These are phyloP conservation scores for Mycoemilia scoparia DNA, from an alignment of 192 early-diverging fungal species.

Conservation along the genomic window DNA sequence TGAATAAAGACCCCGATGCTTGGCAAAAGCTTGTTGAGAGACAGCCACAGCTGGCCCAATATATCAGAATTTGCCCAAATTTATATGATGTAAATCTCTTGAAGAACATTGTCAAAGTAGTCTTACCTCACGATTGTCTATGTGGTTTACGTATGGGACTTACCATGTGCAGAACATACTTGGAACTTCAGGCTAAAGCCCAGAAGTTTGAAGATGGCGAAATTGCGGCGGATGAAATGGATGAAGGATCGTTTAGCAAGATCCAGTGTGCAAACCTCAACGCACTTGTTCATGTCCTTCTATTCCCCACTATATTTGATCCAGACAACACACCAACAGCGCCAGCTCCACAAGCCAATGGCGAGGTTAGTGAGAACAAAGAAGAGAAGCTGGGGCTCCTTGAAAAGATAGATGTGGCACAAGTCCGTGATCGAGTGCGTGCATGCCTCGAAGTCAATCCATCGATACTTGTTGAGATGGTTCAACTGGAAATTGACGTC, in stretches of 20 bases:
- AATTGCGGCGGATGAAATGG: slow-evolving; percentile 1
- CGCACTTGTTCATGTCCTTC: slow-evolving; percentile 33
- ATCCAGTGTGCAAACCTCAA: slow-evolving; percentile 18
- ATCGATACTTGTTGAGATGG: slow-evolving; percentile 24
- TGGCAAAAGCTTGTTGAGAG: slow-evolving; percentile 19
- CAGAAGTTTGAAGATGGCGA: too few relatives aligned
- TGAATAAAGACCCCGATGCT: slow-evolving; percentile 3
- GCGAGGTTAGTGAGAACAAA: neutral
- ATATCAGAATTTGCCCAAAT: slow-evolving; percentile 10
- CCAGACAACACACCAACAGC: slow-evolving; percentile 11
- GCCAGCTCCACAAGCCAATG: neutral
- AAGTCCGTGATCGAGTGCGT: slow-evolving; percentile 16
- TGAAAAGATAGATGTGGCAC: slow-evolving; percentile 5
- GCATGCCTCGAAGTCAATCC: slow-evolving; percentile 19
- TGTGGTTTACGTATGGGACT: slow-evolving; percentile 21
- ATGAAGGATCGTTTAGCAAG: neutral
- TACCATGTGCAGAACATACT: slow-evolving; percentile 18
- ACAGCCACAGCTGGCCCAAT: slow-evolving; percentile 17
- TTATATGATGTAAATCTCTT: slow-evolving; percentile 18
- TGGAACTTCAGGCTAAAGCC: too few relatives aligned
- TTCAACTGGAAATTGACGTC: slow-evolving; percentile 24
- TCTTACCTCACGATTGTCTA: slow-evolving; percentile 31
- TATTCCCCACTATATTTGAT: slow-evolving; percentile 62
- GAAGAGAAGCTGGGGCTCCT: slow-evolving; percentile 3
- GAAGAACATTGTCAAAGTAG: slow-evolving; percentile 19